phyloP scores from a whole-genome alignment of 352 stramenopile species.

The Aphanomyces astaci region DNA sequence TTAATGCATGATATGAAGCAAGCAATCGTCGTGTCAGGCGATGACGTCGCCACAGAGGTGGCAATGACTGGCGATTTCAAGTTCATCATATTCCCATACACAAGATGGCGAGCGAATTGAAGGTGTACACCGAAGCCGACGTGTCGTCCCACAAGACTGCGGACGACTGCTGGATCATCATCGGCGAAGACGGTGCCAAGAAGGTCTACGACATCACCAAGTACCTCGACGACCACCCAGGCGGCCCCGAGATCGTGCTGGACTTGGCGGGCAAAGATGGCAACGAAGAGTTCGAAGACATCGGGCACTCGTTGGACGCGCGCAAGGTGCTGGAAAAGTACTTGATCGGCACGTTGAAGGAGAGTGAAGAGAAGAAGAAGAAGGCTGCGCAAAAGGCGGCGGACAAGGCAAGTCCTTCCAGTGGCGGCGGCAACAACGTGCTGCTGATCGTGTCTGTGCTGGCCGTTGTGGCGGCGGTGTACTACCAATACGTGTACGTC shows the following conservation, averaged over 20 bases:
- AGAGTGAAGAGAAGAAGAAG: no score
- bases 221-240: conserved; percentile 98
- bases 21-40: no score
- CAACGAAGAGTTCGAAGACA: conserved; percentile 94
- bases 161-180: conserved; percentile 83
- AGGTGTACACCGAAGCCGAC: conserved; percentile 89
- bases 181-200: conserved; percentile 50
- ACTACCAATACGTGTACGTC: no score
- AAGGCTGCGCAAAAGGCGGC: no score
- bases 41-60: no score
- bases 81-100: no score
- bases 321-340: conserved; percentile 89
- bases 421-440: no score
- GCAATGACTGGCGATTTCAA: no score
- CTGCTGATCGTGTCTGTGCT: no score
- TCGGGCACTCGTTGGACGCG: conserved; percentile 96
- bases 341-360: conserved; percentile 88
- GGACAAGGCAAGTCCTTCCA: no score
- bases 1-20: no score
- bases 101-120: background rate
- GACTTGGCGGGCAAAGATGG: conserved; percentile 90
- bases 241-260: conserved; percentile 95
- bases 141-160: conserved; percentile 80
- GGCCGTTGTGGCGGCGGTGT: no score
- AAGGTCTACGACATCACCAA: conserved; percentile 97